These are phyloP conservation scores for Ustilago loliicola DNA, from an alignment of 1,284 basidiomycete genomes.

Conservation along the genomic window DNA sequence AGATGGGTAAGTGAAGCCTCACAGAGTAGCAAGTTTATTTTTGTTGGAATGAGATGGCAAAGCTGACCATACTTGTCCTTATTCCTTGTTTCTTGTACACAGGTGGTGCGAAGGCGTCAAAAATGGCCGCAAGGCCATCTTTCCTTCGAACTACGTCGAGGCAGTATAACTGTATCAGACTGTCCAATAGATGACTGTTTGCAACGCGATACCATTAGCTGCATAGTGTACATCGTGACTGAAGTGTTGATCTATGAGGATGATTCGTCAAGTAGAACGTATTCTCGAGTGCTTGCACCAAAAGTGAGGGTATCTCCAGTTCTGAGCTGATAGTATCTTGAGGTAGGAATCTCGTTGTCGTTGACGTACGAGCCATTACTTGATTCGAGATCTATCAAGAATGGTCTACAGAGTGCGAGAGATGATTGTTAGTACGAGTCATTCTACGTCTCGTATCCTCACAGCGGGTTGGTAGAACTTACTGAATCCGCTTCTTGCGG, in stretches of 20 bases:
- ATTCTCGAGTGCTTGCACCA: slow-evolving; percentile 64
- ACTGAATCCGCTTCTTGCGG: slow-evolving; percentile 73
- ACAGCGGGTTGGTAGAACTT: not conserved
- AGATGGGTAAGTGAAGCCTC: slow-evolving; percentile 39
- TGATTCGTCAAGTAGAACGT: slow-evolving; percentile 63
- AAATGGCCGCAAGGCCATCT: slow-evolving; percentile 39
- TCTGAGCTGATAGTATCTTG: slow-evolving; percentile 91
- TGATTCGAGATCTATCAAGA: slow-evolving; percentile 93
- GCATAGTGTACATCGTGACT: not conserved
- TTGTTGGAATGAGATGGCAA: no score
- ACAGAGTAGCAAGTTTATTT: not conserved
- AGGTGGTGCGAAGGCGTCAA: slow-evolving; percentile 54
- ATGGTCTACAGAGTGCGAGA: slow-evolving; percentile 18
- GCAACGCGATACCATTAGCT: not conserved
- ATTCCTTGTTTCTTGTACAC: not conserved
- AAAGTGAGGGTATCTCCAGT: slow-evolving; percentile 76
- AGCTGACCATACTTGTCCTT: slow-evolving; percentile 5
- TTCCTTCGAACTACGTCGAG: slow-evolving; percentile 56
- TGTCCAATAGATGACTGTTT: not conserved
- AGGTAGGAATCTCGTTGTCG: slow-evolving; percentile 83
- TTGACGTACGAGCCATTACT: slow-evolving; percentile 96
- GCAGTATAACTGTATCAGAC: not conserved
- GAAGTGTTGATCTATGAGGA: slow-evolving; percentile 13
- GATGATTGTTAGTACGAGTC: not conserved
- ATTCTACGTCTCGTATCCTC: not conserved